Evolutionary conservation across 148 eudicot genomes (phyloP).

Genomic region (Rhododendron henanense): DNA sequence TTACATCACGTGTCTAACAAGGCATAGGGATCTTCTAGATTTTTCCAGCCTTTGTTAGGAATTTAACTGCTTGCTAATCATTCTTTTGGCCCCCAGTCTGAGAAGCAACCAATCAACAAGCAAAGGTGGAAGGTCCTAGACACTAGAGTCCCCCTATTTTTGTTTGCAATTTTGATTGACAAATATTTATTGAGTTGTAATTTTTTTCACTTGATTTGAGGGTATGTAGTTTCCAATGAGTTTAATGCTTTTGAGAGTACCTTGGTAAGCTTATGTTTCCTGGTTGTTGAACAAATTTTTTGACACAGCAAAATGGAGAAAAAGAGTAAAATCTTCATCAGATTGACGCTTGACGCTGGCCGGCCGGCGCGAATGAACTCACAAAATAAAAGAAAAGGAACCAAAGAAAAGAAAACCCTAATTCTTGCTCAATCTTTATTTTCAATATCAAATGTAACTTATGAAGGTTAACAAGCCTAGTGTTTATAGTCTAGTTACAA

Average conservation of each 20-base stretch:
- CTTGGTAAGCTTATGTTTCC: background rate
- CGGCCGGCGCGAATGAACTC: too few relatives aligned
- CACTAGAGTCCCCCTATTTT: background rate
- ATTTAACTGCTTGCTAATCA: background rate
- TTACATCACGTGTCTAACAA: background rate
- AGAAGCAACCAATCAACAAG: background rate
- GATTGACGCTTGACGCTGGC: too few relatives aligned
- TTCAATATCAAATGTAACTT: too few relatives aligned
- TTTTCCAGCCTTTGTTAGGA: background rate
- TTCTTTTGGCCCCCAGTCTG: background rate
- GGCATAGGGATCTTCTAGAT: background rate
- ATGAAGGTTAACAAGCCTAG: too few relatives aligned
- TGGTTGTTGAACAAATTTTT: background rate
- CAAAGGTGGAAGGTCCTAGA: background rate
- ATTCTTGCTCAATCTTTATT: too few relatives aligned
- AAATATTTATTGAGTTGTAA: background rate
- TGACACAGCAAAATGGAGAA: background rate
- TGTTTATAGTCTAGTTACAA: too few relatives aligned
- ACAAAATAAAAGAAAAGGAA: too few relatives aligned
- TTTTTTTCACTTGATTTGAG: background rate
- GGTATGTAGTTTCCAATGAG: background rate
- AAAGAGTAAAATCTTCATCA: too few relatives aligned
- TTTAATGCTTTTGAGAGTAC: slow-evolving; percentile 16
- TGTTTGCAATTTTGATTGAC: background rate
- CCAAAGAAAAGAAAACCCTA: too few relatives aligned